Conservation (phyloP, 2,329 filamentous ascomycete species). For the Geoglossum cookeanum region DNA sequence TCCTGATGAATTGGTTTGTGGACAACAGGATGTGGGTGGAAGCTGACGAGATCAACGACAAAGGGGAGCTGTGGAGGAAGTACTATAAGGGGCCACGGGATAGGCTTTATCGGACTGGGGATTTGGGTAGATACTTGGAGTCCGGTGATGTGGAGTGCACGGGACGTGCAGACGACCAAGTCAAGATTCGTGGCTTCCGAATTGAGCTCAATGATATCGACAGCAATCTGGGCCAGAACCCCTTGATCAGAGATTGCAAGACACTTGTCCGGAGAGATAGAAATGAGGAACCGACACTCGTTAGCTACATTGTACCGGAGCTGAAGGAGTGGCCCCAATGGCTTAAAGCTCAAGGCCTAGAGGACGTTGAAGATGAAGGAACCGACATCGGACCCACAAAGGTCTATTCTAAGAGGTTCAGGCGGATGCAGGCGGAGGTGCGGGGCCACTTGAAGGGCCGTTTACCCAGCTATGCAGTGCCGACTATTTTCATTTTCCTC, state of each 20-base stretch:
- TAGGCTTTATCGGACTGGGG: slow-evolving; percentile 71
- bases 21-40: slow-evolving; percentile 51
- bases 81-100: slow-evolving; percentile 70
- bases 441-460: slow-evolving; percentile 52
- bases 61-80: slow-evolving; percentile 52
- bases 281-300: slow-evolving; percentile 67
- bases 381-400: slow-evolving; percentile 25
- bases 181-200: slow-evolving; percentile 90
- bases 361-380: slow-evolving; percentile 36
- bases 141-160: slow-evolving; percentile 58
- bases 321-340: slow-evolving; percentile 52
- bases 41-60: slow-evolving; percentile 35
- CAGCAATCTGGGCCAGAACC: slow-evolving; percentile 54
- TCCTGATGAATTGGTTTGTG: slow-evolving; percentile 72
- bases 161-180: slow-evolving; percentile 69
- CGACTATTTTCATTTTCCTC: slow-evolving; percentile 53
- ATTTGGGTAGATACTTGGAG: slow-evolving; percentile 57
- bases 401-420: slow-evolving; percentile 39
- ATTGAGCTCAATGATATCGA: slow-evolving; percentile 94
- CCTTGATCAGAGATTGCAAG: slow-evolving; percentile 63
- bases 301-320: slow-evolving; percentile 82
- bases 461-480: slow-evolving; percentile 57
- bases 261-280: slow-evolving; percentile 71
- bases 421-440: slow-evolving; percentile 37
- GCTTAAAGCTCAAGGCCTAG: slow-evolving; percentile 34